phyloP scores from a whole-genome alignment of 2,329 filamentous ascomycete species.

The Oidium heveae region DNA sequence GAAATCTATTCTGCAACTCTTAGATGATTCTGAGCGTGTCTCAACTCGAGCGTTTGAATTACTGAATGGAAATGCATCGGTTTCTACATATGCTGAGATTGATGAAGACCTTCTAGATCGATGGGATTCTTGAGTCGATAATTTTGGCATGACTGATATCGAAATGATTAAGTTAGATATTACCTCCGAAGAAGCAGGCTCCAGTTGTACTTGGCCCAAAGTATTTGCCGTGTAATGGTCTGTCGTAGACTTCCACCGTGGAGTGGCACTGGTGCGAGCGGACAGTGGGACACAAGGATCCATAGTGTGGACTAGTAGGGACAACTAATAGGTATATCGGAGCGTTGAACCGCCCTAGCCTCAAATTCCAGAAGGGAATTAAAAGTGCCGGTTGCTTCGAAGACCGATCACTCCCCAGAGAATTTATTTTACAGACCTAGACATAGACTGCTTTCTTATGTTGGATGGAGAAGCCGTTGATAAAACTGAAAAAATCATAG shows the following conservation, averaged over 20 bases:
- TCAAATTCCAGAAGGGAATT: no score
- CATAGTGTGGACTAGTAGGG: no score
- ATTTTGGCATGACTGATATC: constrained; percentile 36
- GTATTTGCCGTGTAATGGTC: constrained; percentile 7
- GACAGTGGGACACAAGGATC: no score
- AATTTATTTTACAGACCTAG: no score
- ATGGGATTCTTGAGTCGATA: constrained; percentile 30
- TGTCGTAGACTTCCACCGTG: constrained; percentile 11
- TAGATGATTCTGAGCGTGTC: constrained; percentile 7
- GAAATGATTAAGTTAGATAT: constrained; percentile 47
- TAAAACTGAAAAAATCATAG: no score
- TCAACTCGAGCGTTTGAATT: constrained; percentile 6
- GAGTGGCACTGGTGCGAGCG: not conserved
- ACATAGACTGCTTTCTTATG: no score
- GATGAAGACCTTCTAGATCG: constrained; percentile 14
- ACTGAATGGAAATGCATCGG: constrained; percentile 6
- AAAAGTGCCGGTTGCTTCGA: no score
- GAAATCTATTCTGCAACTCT: constrained; percentile 48
- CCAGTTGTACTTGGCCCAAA: constrained; percentile 12
- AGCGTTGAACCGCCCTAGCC: no score
- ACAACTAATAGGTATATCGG: no score
- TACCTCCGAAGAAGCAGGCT: constrained; percentile 31
- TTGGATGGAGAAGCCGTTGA: no score
- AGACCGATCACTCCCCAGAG: no score
- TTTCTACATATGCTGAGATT: constrained; percentile 12